Base-by-base conservation (phyloP, 2,329 filamentous ascomycete genomes). In the Monilinia polystroma region DNA sequence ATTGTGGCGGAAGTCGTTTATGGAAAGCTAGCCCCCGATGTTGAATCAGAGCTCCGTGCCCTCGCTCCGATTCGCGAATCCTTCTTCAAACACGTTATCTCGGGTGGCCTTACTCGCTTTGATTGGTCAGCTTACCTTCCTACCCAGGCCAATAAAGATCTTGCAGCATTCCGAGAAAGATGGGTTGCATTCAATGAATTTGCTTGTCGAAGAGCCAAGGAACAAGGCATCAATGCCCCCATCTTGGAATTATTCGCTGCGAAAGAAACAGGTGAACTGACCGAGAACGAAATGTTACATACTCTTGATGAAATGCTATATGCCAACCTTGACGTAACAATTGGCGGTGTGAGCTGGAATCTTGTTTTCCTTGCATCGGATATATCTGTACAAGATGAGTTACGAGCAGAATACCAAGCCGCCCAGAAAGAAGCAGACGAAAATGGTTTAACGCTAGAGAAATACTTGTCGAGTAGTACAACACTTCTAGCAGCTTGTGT, bases 271-370 rank as follows among this genome's bases (percentile, higher is more conserved):
- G 75, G 76, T 0, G 43, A 63, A 6, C 72, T 79, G 26, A 72
- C 66, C 1, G 64, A 63, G 16, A 72, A 76, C 7, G 67, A 79
- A 53, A 63, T 79, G 1, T 71, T 78, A 0, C 81, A 81, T 41
- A 82, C 81, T 0, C 70, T 82, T 7, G 80, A 83, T 67, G 81
- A 83, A 70, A 76, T 77, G 54, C 75, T 83, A 0, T 83, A 78
- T 67, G 81, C 79, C 2, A 82, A 83, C 67, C 74, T 83, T 1
- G 81, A 83, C 67, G 80, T 83, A 11, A 81, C 80, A 0, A 77
- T 77, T 2, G 78, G 79, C 5, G 79, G 72, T 1, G 58, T 82
- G 0, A 78, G 79, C 0, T 83, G 81, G 80, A 77, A 75, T n/a
- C 68, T 80, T 0, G 72, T 81, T 0, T 79, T 81, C 57, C 72